phyloP scores from a whole-genome alignment of 768 basidiomycete species.

The Kwoniella mangroviensis region DNA sequence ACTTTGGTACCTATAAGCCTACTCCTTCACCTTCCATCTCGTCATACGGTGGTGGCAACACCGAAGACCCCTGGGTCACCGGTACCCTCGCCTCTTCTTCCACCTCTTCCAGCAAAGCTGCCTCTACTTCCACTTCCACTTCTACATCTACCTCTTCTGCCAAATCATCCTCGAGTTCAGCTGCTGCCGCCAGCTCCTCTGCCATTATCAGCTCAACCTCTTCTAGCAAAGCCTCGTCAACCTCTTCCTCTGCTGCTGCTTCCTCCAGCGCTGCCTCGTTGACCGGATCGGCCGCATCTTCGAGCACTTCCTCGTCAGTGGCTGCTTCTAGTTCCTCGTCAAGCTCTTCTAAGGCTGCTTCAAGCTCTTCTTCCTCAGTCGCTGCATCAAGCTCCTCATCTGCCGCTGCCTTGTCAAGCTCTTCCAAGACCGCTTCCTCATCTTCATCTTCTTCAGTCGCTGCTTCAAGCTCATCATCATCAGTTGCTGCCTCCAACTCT shows the following conservation, averaged over 20 bases:
- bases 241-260: conserved; percentile 3
- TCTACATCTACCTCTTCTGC: not conserved
- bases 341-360: conserved; percentile 9
- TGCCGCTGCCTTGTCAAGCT: conserved; percentile 7
- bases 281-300: conserved; percentile 2
- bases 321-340: conserved; percentile 5
- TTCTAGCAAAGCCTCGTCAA: not conserved
- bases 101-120: conserved; percentile 7
- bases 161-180: not conserved
- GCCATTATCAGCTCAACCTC: conserved; percentile 5
- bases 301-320: conserved; percentile 22
- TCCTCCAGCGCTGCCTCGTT: conserved; percentile 3
- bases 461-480: conserved; percentile 11
- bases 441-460: conserved; percentile 14
- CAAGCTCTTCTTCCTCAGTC: conserved; percentile 11
- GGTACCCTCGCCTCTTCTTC: conserved; percentile 12
- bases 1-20: conserved; percentile 28
- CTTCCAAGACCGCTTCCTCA: conserved; percentile 13
- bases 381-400: conserved; percentile 14
- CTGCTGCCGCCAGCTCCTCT: conserved; percentile 8
- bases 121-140: not conserved
- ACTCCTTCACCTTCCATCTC: conserved; percentile 17
- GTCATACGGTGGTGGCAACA: conserved; percentile 14
- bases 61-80: conserved; percentile 28
- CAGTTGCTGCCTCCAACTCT: conserved; percentile 6